These are phyloP conservation scores for Ampelocalamus luodianensis DNA, from an alignment of 176 grass and related monocot species.

Conservation along the genomic window DNA sequence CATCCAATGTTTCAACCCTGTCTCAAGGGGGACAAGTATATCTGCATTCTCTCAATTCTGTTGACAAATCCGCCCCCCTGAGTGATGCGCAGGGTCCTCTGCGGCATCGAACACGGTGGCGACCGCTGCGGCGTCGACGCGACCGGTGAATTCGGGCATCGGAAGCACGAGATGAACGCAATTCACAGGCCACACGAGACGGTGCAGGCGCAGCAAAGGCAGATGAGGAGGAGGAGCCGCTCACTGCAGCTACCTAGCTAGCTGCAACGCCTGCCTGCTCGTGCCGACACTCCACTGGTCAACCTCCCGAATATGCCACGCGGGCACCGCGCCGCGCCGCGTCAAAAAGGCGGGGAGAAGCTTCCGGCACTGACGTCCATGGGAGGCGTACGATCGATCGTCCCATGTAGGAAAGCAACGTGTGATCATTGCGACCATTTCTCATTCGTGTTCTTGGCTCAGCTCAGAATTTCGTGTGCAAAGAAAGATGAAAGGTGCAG, in stretches of 20 bases:
- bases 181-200: background rate
- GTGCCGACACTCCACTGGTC: slow-evolving; percentile 45
- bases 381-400: slow-evolving; percentile 13
- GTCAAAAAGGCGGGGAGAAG: slow-evolving; percentile 16
- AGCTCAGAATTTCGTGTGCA: background rate
- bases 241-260: background rate
- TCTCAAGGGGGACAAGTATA: slow-evolving; percentile 14
- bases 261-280: background rate
- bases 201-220: background rate
- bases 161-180: slow-evolving; percentile 10
- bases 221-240: background rate
- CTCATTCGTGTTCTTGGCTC: background rate
- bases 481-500: background rate
- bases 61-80: background rate
- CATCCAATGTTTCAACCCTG: slow-evolving; percentile 8
- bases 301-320: slow-evolving; percentile 19
- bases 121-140: background rate
- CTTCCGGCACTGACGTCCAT: slow-evolving; percentile 30
- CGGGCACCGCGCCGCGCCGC: background rate
- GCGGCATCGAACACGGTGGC: background rate
- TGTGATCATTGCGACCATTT: background rate
- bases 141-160: background rate
- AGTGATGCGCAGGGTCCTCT: background rate
- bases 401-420: slow-evolving; percentile 37
- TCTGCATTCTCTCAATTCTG: background rate